Base-by-base conservation (phyloP, 208 protist species). In the Trypanosoma vivax region DNA sequence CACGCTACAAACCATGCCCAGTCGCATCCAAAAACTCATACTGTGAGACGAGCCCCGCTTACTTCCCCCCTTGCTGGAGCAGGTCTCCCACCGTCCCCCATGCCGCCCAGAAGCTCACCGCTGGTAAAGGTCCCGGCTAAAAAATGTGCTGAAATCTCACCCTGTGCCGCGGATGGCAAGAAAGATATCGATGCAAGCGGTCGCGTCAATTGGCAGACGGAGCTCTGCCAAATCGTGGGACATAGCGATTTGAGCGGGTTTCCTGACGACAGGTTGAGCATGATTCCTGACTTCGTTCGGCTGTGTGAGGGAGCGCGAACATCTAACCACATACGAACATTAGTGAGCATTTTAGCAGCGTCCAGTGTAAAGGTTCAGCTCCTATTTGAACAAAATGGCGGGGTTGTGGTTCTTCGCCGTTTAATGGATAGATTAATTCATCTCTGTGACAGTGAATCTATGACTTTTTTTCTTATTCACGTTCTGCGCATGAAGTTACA, bases 301-400 rank as follows among this genome's bases (percentile, higher is more conserved):
- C 61, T 92, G 34, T 88, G 80, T 41, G 77, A 92, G 54, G 79
- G 76, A 31, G 77, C 77, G 5, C 66, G 82, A 21, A 55, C 57
- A 38, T 43, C 68, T 28, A 62, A 74, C 41, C 76, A 92, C 50
- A 80, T 88, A 63, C 39, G 56, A 18, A 70, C 78, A 6, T 49
- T 92, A 19, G 55, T 76, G 49, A 67, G 79, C 38, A 60, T 88
- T 14, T 43, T 92, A 25, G 58, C 63, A 2, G 65, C 59, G 21
- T 88, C 79, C 9, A 76, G 65, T 39, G 70, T 61, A 37, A 67
- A 54, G 19, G 70, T 86, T 33, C 84, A 92, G 50, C 45, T 51
- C n/a, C 23, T 80, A 5, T 88, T 88, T 50, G 79, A 87, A 50
- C 50, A 68, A 6, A 52, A 83, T 9, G 84, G 84, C 37, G 84